Evolutionary conservation across 2,329 filamentous ascomycete species (phyloP).

Genomic region (Hypocrella siamensis): DNA sequence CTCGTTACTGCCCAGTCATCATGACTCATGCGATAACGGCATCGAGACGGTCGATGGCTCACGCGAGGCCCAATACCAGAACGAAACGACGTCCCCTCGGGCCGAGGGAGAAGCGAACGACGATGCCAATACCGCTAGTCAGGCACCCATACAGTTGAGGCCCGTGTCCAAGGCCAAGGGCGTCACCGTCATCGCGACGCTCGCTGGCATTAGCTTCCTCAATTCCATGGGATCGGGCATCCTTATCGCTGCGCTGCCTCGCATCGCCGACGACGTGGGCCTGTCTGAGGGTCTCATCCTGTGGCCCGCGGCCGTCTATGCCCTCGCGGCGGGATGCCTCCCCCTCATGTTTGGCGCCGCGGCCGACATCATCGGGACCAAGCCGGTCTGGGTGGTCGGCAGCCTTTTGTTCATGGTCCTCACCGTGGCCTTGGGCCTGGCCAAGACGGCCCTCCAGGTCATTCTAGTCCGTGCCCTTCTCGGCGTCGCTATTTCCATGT

Average conservation of each 20-base stretch:
- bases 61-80: background rate
- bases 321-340: conserved; percentile 12
- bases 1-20: background rate
- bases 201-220: conserved; percentile 18
- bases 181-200: conserved; percentile 14
- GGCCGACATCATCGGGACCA: conserved; percentile 19
- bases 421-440: conserved; percentile 17
- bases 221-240: conserved; percentile 21
- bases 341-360: conserved; percentile 21
- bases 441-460: conserved; percentile 18
- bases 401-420: conserved; percentile 16
- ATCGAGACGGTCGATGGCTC: background rate
- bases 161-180: conserved; percentile 11
- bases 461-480: conserved; percentile 19
- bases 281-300: conserved; percentile 14
- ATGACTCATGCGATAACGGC: background rate
- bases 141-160: background rate
- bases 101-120: background rate
- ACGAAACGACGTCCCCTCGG: background rate
- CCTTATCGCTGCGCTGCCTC: conserved; percentile 20
- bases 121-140: background rate
- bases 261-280: conserved; percentile 19
- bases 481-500: conserved; percentile 20
- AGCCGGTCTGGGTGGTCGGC: conserved; percentile 17
- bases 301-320: conserved; percentile 16